phyloP scores from a whole-genome alignment of 495 filamentous ascomycete genomes.

The Penicillium bialowiezense region DNA sequence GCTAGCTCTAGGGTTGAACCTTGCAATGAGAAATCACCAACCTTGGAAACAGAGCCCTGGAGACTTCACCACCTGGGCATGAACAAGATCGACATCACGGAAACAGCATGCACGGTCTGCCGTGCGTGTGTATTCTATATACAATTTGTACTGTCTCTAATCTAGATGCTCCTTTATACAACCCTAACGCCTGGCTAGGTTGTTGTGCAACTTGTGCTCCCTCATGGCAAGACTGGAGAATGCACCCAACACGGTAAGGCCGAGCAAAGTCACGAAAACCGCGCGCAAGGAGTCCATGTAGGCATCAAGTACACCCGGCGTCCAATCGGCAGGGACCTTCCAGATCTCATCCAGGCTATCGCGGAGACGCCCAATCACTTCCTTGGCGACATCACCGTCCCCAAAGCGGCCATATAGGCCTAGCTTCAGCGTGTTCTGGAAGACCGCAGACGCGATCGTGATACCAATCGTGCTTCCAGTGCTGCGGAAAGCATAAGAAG shows the following conservation, averaged over 20 bases:
- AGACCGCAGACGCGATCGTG: conserved; percentile 72
- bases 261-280: conserved; percentile 70
- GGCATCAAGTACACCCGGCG: conserved; percentile 62
- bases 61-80: too few species aligned
- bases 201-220: conserved; percentile 76
- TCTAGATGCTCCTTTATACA: too few species aligned
- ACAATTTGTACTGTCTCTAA: too few species aligned
- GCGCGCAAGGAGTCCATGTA: conserved; percentile 75
- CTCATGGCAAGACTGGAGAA: conserved; percentile 66
- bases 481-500: conserved; percentile 77
- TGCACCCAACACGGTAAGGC: conserved; percentile 55
- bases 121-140: too few species aligned
- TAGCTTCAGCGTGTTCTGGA: conserved; percentile 64
- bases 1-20: too few species aligned
- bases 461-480: conserved; percentile 83
- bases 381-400: conserved; percentile 57
- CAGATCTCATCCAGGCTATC: conserved; percentile 73
- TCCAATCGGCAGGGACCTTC: conserved; percentile 67
- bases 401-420: conserved; percentile 69
- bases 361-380: conserved; percentile 66
- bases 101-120: too few species aligned
- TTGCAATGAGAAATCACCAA: too few species aligned
- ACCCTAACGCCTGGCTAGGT: conserved; percentile 55
- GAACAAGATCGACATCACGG: too few species aligned
- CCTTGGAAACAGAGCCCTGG: too few species aligned